phyloP scores from a whole-genome alignment of 1,284 basidiomycete genomes.

The Apiotrichum montevideense region DNA sequence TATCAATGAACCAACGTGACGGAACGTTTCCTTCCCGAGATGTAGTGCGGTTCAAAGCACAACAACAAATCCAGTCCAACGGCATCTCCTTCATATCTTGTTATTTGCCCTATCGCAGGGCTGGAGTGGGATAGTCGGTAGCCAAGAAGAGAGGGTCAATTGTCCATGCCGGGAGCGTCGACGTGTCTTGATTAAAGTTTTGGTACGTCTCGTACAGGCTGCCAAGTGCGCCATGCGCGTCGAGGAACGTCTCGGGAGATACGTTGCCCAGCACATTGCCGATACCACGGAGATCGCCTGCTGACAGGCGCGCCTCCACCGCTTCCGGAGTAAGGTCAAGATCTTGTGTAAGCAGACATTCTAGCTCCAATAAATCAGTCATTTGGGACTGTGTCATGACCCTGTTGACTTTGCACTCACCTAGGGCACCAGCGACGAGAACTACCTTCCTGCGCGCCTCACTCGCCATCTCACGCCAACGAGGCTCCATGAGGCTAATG shows the following conservation, averaged over 20 bases:
- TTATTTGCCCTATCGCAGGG: too few relatives aligned
- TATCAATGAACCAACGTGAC: too few relatives aligned
- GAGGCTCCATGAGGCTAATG: slow-evolving; percentile 12
- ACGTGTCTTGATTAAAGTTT: not conserved
- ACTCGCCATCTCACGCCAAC: slow-evolving; percentile 10
- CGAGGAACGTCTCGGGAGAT: not conserved
- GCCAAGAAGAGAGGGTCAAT: slow-evolving; percentile 12
- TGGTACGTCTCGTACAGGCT: slow-evolving; percentile 13
- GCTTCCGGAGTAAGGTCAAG: not conserved
- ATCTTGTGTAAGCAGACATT: not conserved
- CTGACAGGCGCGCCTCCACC: not conserved
- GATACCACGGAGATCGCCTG: not conserved
- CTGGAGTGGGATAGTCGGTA: not conserved
- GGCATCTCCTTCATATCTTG: too few relatives aligned
- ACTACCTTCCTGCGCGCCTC: slow-evolving; percentile 10
- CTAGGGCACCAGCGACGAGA: slow-evolving; percentile 5
- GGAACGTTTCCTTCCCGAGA: too few relatives aligned
- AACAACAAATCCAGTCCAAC: too few relatives aligned
- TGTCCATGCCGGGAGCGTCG: slow-evolving; percentile 3
- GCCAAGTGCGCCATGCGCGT: slow-evolving; percentile 5
- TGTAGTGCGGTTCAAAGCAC: too few relatives aligned
- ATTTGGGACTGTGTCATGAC: not conserved
- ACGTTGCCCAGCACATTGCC: not conserved
- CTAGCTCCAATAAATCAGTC: not conserved
- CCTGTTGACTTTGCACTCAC: not conserved